Evolutionary conservation across 768 basidiomycete genomes (phyloP).

Genomic region (Mycena indigotica): DNA sequence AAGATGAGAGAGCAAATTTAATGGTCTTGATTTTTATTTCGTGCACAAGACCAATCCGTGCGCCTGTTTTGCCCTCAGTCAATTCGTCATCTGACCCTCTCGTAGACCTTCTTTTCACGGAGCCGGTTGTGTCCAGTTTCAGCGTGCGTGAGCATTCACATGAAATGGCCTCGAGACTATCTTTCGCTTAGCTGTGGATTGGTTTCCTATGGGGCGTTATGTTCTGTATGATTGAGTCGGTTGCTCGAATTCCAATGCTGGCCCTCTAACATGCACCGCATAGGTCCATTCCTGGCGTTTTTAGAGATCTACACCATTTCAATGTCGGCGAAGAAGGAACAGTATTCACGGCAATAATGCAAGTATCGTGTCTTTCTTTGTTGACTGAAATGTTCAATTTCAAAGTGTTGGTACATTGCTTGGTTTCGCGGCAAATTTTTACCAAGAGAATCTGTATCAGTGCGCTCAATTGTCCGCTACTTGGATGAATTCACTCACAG

Average conservation of each 20-base stretch:
- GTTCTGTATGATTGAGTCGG: slow-evolving; percentile 71
- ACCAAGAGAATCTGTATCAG: slow-evolving; percentile 51
- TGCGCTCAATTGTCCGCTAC: slow-evolving; percentile 24
- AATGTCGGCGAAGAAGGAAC: slow-evolving; percentile 52
- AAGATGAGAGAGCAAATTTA: slow-evolving; percentile 57
- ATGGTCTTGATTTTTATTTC: slow-evolving; percentile 66
- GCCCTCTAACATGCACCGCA: slow-evolving; percentile 23
- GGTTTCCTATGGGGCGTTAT: slow-evolving; percentile 78
- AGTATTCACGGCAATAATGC: slow-evolving; percentile 45
- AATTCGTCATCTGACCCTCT: not conserved
- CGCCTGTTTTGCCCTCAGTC: slow-evolving; percentile 31
- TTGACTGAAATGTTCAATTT: not conserved
- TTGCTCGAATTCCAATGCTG: slow-evolving; percentile 15
- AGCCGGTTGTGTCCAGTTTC: slow-evolving; percentile 75
- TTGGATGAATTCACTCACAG: not conserved
- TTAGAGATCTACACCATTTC: slow-evolving; percentile 52
- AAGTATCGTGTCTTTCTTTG: not conserved
- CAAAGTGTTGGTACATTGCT: slow-evolving; percentile 47
- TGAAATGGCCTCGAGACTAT: not conserved
- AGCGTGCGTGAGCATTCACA: slow-evolving; percentile 46
- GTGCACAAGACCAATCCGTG: slow-evolving; percentile 71
- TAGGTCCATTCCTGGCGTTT: slow-evolving; percentile 53
- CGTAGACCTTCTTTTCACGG: slow-evolving; percentile 65
- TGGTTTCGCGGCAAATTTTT: slow-evolving; percentile 46
- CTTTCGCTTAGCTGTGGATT: slow-evolving; percentile 57